phyloP scores from a whole-genome alignment of 225 moss, liverwort and hornwort species.

The Polytrichum commune region DNA sequence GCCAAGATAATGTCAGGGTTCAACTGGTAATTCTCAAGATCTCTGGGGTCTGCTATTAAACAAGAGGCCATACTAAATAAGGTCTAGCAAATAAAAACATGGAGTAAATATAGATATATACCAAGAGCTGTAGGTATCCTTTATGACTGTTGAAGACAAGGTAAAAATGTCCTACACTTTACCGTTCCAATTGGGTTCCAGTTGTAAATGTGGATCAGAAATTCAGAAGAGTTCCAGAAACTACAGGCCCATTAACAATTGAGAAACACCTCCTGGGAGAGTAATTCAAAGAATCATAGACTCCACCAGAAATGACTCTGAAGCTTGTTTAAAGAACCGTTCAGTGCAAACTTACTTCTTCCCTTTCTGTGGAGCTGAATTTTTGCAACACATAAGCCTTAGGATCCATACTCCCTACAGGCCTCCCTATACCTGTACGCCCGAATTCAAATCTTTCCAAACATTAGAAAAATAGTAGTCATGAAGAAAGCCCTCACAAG shows the following conservation, averaged over 20 bases:
- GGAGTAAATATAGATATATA: no score
- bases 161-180: no score
- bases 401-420: slow-evolving; percentile 75
- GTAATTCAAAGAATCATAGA: background rate
- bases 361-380: slow-evolving; percentile 66
- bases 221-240: background rate
- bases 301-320: background rate
- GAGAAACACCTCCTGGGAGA: background rate
- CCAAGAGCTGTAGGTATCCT: no score
- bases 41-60: no score
- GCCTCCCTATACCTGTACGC: slow-evolving; percentile 83
- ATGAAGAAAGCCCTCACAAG: no score
- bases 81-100: no score
- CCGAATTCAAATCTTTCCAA: background rate
- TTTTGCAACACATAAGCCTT: slow-evolving; percentile 88
- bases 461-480: no score
- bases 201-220: background rate
- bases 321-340: background rate
- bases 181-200: background rate
- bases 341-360: slow-evolving; percentile 61
- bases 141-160: no score
- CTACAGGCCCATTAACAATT: background rate
- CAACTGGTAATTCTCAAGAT: no score
- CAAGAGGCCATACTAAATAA: no score
- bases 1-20: background rate